phyloP scores from a whole-genome alignment of 208 protist genomes.

The Acanthamoeba royreba region DNA sequence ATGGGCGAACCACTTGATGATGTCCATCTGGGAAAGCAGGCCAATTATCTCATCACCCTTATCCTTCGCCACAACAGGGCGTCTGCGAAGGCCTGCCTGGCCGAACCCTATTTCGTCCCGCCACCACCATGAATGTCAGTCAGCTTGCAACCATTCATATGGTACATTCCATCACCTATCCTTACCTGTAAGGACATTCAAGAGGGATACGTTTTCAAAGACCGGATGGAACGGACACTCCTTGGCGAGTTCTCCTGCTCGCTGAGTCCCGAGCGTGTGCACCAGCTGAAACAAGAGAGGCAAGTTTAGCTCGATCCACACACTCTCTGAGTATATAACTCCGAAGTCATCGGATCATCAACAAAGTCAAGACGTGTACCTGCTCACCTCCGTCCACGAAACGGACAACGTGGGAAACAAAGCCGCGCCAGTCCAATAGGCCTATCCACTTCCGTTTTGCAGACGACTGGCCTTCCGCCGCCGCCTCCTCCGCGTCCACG shows the following conservation, averaged over 20 bases:
- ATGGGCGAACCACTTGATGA: not conserved
- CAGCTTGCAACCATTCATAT: not conserved
- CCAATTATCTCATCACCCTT: not conserved
- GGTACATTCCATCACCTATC: not conserved
- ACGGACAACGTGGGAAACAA: not conserved
- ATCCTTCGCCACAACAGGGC: not conserved
- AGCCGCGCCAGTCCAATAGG: not conserved
- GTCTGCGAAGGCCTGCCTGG: not conserved
- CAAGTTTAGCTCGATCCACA: not conserved
- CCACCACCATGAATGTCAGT: not conserved
- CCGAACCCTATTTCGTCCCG: not conserved
- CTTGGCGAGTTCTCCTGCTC: not conserved
- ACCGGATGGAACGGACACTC: not conserved
- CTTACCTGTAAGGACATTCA: not conserved
- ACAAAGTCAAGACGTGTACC: not conserved
- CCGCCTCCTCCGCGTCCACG: not conserved
- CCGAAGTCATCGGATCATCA: not conserved
- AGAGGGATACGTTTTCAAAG: not conserved
- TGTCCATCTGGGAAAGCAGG: constrained; percentile 5
- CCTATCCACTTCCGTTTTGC: not conserved
- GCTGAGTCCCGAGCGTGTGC: not conserved
- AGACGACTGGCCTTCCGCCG: not conserved
- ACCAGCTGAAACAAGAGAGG: not conserved
- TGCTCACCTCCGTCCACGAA: not conserved
- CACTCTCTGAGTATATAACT: not conserved